Evolutionary conservation across 148 eudicot species (phyloP), one percentile per base, ranked within the genome.

Genomic region (Diospyros lotus): DNA sequence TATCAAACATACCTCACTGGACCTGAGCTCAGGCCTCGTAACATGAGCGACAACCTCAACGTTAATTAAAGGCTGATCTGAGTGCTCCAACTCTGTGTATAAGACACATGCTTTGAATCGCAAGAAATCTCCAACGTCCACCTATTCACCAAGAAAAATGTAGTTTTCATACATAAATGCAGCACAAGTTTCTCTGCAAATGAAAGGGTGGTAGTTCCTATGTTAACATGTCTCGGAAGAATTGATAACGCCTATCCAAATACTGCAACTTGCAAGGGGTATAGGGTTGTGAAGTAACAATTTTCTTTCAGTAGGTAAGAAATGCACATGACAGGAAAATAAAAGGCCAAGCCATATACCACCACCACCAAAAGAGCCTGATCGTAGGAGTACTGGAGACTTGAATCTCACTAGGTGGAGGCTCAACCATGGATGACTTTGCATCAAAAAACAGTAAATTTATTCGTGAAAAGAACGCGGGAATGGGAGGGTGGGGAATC

Each of bases 11-110:
- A 95, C 98, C 94, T 96, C 99, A 77, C 94, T 89, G 12, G 97
- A 93, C 83, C 98, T 84, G 42, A 90, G 78, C 77, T 93, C 97
- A 45, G 99, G 99, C 82, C 97, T 87, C 68, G 99, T 93, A 82
- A 95, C 98, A 78, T 95, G 99, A 58, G 99, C 99, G 44, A 93
- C 90, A 55, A 95, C 99, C 88, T 95, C 98, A 63, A 95, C 81
- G 64, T 89, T 87, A 68, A 95, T 93, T 8, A 95, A 75, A 63
- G 99, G 99, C 79, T 78, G 87, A 60, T 93, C 94, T 42, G 91
- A 81, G 78, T 81, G 76, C 80, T 91, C 91, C 56, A 78, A 71
- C 84, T 95, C 99, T 17, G 98, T 95, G 83, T 89, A 93, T 74
- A 95, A 84, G 42, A 95, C 91, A 63, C 99, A 95, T 4, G 99